A percentile compares a stretch with the other conserved stretches of the same genome.
Evolutionary conservation across 2,329 filamentous ascomycete species (phyloP).

Genomic region (Cladosporium sp.): DNA sequence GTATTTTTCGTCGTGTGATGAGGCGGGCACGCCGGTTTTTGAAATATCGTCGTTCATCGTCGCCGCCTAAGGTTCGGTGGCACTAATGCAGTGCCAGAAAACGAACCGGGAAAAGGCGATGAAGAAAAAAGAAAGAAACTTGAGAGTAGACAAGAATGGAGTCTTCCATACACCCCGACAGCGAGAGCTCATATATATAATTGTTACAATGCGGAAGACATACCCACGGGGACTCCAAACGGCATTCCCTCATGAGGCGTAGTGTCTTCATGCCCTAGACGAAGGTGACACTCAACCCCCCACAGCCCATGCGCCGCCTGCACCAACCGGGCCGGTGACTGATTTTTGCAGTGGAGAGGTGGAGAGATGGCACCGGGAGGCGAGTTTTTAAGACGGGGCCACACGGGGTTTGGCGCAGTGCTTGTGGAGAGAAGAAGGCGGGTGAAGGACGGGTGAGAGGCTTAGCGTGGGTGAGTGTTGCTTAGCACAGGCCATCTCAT

Average conservation of each 20-base stretch:
- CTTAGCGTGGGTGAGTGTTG: constrained; percentile 14
- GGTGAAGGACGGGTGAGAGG: constrained; percentile 15
- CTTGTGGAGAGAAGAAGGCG: constrained; percentile 12
- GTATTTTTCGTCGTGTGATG: constrained; percentile 14
- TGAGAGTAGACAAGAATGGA: background rate
- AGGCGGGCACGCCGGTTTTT: constrained; percentile 5
- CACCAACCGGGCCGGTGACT: constrained; percentile 2
- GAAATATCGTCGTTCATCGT: constrained; percentile 15
- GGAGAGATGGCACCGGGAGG: constrained; percentile 1
- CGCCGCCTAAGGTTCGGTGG: background rate
- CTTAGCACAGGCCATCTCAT: constrained; percentile 2
- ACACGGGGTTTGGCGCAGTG: constrained; percentile 15
- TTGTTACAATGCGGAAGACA: background rate
- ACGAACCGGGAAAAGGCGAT: background rate
- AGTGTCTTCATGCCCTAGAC: background rate
- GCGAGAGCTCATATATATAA: background rate
- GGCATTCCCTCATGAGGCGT: constrained; percentile 9
- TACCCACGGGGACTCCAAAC: constrained; percentile 8
- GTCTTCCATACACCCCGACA: background rate
- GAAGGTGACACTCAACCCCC: constrained; percentile 4
- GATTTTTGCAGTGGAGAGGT: constrained; percentile 14
- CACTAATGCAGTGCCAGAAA: constrained; percentile 14
- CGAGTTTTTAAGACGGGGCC: constrained; percentile 12
- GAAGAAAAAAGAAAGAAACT: constrained; percentile 1
- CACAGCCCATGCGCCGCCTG: background rate